Evolutionary conservation across 1,284 basidiomycete genomes (phyloP).

Genomic region (Sporisorium iseilematis-ciliati): DNA sequence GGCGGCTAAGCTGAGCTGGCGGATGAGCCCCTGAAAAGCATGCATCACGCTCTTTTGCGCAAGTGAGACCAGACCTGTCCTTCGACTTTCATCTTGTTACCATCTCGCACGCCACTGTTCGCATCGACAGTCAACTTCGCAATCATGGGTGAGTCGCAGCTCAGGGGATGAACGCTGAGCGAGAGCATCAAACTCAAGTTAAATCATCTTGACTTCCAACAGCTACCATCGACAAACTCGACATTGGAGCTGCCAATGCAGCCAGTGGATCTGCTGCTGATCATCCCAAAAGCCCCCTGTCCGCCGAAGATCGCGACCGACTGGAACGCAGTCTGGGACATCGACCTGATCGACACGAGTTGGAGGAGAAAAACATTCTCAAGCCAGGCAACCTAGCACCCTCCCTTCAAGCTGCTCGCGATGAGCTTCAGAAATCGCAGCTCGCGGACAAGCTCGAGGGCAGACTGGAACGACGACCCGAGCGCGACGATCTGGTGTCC

Average conservation of each 20-base stretch:
- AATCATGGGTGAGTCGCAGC: slow-evolving; percentile 4
- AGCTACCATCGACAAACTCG: slow-evolving; percentile 20
- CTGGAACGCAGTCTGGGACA: slow-evolving; percentile 76
- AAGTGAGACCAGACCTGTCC: too few species aligned
- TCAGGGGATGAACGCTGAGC: background rate
- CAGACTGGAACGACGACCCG: slow-evolving; percentile 54
- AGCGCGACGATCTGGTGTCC: slow-evolving; percentile 51
- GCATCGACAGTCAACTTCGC: background rate
- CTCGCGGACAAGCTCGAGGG: slow-evolving; percentile 56
- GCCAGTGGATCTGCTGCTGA: slow-evolving; percentile 2
- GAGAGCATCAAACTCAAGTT: slow-evolving; percentile 1
- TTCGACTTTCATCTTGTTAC: background rate
- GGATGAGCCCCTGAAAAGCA: slow-evolving; percentile 6
- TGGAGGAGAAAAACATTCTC: slow-evolving; percentile 69
- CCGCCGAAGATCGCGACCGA: slow-evolving; percentile 24
- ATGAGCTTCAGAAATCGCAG: slow-evolving; percentile 56
- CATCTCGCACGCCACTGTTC: background rate
- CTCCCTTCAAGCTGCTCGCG: slow-evolving; percentile 53
- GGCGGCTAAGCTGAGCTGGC: background rate
- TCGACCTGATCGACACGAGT: slow-evolving; percentile 76
- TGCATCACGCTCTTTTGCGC: background rate
- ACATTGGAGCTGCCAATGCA: slow-evolving; percentile 33
- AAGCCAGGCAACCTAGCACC: slow-evolving; percentile 51
- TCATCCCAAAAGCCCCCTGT: slow-evolving; percentile 25
- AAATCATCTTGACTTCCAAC: background rate